phyloP scores from a whole-genome alignment of 2,329 filamentous ascomycete genomes.

The Cytospora schulzeri region DNA sequence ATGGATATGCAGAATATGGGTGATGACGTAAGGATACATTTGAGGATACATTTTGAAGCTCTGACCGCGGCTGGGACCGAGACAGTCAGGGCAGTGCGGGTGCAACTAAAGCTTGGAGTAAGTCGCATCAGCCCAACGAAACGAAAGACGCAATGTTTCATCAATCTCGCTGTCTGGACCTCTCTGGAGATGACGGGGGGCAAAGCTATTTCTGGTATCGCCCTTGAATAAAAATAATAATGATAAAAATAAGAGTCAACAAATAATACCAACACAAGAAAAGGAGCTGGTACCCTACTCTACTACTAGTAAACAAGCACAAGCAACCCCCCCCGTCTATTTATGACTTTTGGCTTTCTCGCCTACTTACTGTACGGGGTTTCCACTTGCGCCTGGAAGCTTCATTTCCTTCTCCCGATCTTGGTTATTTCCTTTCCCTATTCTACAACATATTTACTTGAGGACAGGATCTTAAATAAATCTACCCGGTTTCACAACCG shows the following conservation, averaged over 20 bases:
- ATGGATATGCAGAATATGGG: no score
- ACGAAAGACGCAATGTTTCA: conserved; percentile 18
- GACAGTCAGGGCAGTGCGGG: neutral
- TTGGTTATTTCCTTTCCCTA: neutral
- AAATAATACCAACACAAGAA: no score
- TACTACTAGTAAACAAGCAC: no score
- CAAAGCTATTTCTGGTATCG: conserved; percentile 18
- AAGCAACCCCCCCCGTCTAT: no score
- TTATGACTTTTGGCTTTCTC: neutral
- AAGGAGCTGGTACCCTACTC: no score
- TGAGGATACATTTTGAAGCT: neutral
- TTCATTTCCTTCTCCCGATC: neutral
- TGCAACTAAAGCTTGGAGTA: neutral
- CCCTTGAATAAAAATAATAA: no score
- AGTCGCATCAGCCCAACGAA: neutral
- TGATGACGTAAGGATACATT: neutral
- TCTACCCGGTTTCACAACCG: neutral
- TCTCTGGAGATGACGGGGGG: neutral
- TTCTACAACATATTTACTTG: no score
- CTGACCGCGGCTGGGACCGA: neutral
- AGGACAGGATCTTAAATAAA: neutral
- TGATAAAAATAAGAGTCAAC: no score
- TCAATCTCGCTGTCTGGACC: conserved; percentile 19
- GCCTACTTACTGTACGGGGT: no score
- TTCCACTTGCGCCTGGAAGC: neutral